Evolutionary conservation across 2,329 filamentous ascomycete species (phyloP), one percentile per base, ranked within the genome.

Genomic region (Bipolaris oryzae): DNA sequence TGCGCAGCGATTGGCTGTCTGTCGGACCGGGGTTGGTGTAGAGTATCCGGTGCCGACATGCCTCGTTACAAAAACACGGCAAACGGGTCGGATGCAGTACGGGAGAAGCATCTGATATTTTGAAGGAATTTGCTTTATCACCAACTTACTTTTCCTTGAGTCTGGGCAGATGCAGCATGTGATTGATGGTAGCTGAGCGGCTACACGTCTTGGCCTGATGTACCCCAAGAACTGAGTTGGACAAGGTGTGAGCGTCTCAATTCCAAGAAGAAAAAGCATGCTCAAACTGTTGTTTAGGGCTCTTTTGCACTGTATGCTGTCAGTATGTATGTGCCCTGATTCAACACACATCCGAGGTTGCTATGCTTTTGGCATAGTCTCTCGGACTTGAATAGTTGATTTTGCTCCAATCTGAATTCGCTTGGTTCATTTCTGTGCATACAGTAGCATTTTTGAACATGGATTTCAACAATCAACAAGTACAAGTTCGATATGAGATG

Each of bases 21-120:
- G 57, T 57, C 64, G 64, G 63, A 25, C 64, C 63, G 63, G 34
- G n/a, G 16, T 38, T 25, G n/a, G 11, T 35, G 21, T 31, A 44
- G 23, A 25, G 18, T 34, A 15, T 34, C 34, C 18, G n/a, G 15
- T 38, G 45, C 45, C 45, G 15, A 48, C n/a, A 11, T 15, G 21
- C 34, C 45, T 37, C 15, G 16, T 39, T 9, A 7, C 21, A 38
- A 45, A 13, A 52, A 28, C 20, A 38, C 31, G 16, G 42, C 41
- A n/a, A 38, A 34, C 20, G 13, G 39, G 6, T 45, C 41, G 28
- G 21, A 33, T 35, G 18, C 4, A 21, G 16, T 33, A 39, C 31
- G 34, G 16, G 46, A 15, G 34, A 45, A 43, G 11, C 18, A 25
- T n/a, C 11, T 35, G 28, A 5, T 4, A 15, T 18, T 28, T 28